phyloP scores from a whole-genome alignment of 306 rosid genomes.

The Leucaena leucocephala region DNA sequence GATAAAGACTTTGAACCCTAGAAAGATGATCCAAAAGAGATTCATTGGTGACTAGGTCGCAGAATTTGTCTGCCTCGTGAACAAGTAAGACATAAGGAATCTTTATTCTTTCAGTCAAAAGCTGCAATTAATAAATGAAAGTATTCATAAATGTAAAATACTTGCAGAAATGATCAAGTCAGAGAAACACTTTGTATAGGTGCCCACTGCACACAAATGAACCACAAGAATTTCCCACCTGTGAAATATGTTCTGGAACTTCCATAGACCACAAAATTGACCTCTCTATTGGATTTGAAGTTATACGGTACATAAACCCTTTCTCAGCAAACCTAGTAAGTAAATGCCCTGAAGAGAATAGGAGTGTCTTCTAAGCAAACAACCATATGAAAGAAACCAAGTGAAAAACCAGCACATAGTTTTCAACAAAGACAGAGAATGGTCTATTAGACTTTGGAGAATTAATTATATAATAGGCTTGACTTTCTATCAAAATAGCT shows the following conservation, averaged over 20 bases:
- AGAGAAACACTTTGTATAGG: constrained; percentile 17
- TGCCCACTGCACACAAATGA: constrained; percentile 1
- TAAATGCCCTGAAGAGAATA: constrained; percentile 64
- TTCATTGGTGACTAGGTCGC: constrained; percentile 63
- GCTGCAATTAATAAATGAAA: constrained; percentile 56
- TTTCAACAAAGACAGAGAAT: constrained; percentile 17
- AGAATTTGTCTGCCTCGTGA: constrained; percentile 77
- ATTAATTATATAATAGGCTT: neutral
- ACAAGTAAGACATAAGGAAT: constrained; percentile 73
- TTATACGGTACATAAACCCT: constrained; percentile 73
- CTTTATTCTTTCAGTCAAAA: constrained; percentile 57
- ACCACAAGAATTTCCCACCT: constrained; percentile 51
- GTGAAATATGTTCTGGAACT: constrained; percentile 79
- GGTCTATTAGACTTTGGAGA: neutral
- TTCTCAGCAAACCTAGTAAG: constrained; percentile 88
- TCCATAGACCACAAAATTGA: constrained; percentile 91
- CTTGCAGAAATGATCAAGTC: neutral
- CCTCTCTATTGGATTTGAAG: constrained; percentile 79
- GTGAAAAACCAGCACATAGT: constrained; percentile 13
- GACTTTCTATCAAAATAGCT: neutral
- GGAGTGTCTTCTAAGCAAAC: constrained; percentile 28
- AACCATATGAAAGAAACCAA: neutral
- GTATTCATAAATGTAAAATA: constrained; percentile 13
- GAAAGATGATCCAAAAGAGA: constrained; percentile 62
- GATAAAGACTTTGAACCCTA: constrained; percentile 68